Evolutionary conservation across 805 yeast species (phyloP).

Genomic region (Yarrowia sp.): DNA sequence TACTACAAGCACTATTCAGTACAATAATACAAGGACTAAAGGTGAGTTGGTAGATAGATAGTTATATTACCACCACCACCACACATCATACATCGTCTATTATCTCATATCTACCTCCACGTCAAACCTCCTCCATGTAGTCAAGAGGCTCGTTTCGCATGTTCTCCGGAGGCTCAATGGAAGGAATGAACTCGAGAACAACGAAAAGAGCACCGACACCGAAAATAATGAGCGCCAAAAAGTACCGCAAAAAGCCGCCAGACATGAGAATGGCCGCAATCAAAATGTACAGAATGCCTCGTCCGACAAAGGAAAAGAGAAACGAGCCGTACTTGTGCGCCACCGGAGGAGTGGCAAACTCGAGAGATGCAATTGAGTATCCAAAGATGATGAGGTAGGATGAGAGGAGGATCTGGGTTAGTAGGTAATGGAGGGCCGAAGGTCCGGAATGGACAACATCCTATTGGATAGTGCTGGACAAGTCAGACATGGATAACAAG

Average conservation of each 20-base stretch:
- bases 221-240: constrained; percentile 58
- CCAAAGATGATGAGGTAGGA: constrained; percentile 29
- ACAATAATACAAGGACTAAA: too few relatives aligned
- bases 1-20: too few relatives aligned
- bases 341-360: constrained; percentile 50
- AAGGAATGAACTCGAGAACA: constrained; percentile 66
- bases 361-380: constrained; percentile 36
- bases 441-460: neutral
- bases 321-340: constrained; percentile 50
- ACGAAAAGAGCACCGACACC: constrained; percentile 57
- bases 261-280: constrained; percentile 49
- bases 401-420: constrained; percentile 8
- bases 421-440: neutral
- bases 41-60: too few relatives aligned
- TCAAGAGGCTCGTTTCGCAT: constrained; percentile 46
- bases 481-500: too few relatives aligned
- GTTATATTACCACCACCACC: too few relatives aligned
- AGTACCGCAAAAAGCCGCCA: constrained; percentile 53
- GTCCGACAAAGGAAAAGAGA: constrained; percentile 63
- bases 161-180: constrained; percentile 75
- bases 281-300: constrained; percentile 59
- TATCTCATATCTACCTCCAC: neutral
- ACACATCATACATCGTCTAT: neutral
- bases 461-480: too few relatives aligned
- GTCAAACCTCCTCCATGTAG: constrained; percentile 15